These are phyloP conservation scores for Ogataea sp. DNA, from an alignment of 805 yeast species.

Conservation along the genomic window DNA sequence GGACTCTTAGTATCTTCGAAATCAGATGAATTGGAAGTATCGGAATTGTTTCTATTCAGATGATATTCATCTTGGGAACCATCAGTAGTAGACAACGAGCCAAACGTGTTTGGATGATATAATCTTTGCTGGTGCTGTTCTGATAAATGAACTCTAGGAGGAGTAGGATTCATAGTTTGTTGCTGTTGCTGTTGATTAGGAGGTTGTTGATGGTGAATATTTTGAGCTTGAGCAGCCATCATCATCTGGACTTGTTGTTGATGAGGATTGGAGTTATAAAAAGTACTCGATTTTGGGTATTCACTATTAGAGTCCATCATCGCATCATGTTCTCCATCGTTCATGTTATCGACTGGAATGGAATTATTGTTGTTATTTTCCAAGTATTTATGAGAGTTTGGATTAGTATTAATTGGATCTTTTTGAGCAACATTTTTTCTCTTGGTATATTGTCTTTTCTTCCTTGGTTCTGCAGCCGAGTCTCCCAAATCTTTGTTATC, in stretches of 20 bases:
- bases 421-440: slow-evolving; percentile 6
- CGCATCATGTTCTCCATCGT: too few relatives aligned
- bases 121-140: slow-evolving; percentile 10
- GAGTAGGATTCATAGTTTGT: slow-evolving; percentile 8
- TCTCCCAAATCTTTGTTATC: too few relatives aligned
- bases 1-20: slow-evolving; percentile 9
- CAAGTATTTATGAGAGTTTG: background rate
- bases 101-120: slow-evolving; percentile 9
- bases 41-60: slow-evolving; percentile 17
- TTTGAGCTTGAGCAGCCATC: slow-evolving; percentile 2
- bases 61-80: slow-evolving; percentile 22
- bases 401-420: too few relatives aligned
- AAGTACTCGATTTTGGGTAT: background rate
- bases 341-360: background rate
- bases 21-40: slow-evolving; percentile 20
- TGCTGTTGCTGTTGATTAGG: slow-evolving; percentile 14
- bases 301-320: too few relatives aligned
- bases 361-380: background rate
- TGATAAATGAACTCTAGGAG: slow-evolving; percentile 8
- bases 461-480: slow-evolving; percentile 4
- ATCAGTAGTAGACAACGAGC: slow-evolving; percentile 18
- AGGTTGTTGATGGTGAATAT: slow-evolving; percentile 6
- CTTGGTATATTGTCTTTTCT: background rate
- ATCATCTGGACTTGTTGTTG: slow-evolving; percentile 3
- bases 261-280: slow-evolving; percentile 1